Evolutionary conservation across 2,329 filamentous ascomycete genomes (phyloP).

Genomic region (Aureobasidium sp.): DNA sequence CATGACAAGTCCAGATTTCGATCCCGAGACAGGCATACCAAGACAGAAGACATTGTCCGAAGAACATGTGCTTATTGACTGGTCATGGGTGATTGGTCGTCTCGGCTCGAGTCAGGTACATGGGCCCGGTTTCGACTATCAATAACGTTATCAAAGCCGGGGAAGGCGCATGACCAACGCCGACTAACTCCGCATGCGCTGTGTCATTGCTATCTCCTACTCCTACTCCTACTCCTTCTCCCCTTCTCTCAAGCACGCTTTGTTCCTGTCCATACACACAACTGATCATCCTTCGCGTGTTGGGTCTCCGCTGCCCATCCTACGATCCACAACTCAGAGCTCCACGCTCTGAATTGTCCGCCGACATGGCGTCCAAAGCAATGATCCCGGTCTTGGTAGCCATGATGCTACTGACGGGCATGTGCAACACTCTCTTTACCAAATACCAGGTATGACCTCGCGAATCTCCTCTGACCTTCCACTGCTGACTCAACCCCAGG

Average conservation of each 20-base stretch:
- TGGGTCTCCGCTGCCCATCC: not conserved
- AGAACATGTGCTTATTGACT: not conserved
- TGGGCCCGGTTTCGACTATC: not conserved
- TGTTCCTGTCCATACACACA: not conserved
- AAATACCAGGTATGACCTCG: slow-evolving; percentile 70
- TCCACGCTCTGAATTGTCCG: not conserved
- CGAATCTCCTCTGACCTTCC: not conserved
- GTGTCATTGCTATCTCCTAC: not conserved
- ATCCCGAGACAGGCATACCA: not conserved
- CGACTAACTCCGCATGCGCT: slow-evolving; percentile 6
- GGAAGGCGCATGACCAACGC: slow-evolving; percentile 5
- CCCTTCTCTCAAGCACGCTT: not conserved
- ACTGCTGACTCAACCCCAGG: slow-evolving; percentile 42
- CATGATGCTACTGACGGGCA: slow-evolving; percentile 94
- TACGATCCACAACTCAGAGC: not conserved
- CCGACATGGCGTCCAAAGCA: slow-evolving; percentile 59
- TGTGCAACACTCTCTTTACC: slow-evolving; percentile 93
- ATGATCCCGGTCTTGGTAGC: slow-evolving; percentile 77
- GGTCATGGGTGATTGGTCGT: not conserved
- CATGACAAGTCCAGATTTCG: not conserved
- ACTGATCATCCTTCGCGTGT: not conserved
- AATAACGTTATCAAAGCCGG: slow-evolving; percentile 2
- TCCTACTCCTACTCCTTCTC: not conserved
- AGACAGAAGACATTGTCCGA: not conserved
- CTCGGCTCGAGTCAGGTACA: not conserved